A percentile compares a stretch with the other conserved stretches of the same genome.
Evolutionary conservation across 441 rosid species (phyloP).

Genomic region (Aleurites moluccanus): DNA sequence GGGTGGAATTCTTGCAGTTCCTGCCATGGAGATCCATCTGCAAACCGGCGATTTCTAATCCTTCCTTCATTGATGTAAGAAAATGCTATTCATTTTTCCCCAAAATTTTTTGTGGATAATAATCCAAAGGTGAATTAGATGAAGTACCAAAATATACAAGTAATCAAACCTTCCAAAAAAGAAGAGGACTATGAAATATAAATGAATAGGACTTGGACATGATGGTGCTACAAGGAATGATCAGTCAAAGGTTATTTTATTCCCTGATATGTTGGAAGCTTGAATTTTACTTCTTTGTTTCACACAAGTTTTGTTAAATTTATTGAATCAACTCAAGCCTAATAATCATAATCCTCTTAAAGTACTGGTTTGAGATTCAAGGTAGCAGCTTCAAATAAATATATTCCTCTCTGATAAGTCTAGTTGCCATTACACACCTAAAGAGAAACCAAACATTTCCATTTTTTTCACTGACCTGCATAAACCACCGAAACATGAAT

Average conservation of each 20-base stretch:
- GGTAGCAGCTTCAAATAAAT: not conserved
- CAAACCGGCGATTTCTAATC: slow-evolving; percentile 59
- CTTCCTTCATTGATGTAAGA: slow-evolving; percentile 75
- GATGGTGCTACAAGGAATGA: not conserved
- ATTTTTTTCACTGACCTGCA: not conserved
- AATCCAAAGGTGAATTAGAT: not conserved
- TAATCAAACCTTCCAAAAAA: not conserved
- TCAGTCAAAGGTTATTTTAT: not conserved
- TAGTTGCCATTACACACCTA: not conserved
- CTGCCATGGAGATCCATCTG: slow-evolving; percentile 82
- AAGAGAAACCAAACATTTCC: not conserved
- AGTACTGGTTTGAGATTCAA: not conserved
- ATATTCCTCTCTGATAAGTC: not conserved
- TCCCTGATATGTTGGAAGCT: not conserved
- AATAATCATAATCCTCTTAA: not conserved
- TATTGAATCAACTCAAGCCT: no score
- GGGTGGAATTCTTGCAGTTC: slow-evolving; percentile 98
- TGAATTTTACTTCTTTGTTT: not conserved
- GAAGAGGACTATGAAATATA: not conserved
- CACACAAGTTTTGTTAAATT: not conserved
- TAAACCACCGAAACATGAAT: not conserved
- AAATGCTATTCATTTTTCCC: not conserved
- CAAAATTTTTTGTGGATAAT: not conserved
- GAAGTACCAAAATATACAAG: not conserved
- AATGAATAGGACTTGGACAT: not conserved